A percentile compares a stretch with the other conserved stretches of the same genome.
These are phyloP conservation scores for Amanita brunnescens DNA, from an alignment of 768 basidiomycete genomes.

Conservation along the genomic window DNA sequence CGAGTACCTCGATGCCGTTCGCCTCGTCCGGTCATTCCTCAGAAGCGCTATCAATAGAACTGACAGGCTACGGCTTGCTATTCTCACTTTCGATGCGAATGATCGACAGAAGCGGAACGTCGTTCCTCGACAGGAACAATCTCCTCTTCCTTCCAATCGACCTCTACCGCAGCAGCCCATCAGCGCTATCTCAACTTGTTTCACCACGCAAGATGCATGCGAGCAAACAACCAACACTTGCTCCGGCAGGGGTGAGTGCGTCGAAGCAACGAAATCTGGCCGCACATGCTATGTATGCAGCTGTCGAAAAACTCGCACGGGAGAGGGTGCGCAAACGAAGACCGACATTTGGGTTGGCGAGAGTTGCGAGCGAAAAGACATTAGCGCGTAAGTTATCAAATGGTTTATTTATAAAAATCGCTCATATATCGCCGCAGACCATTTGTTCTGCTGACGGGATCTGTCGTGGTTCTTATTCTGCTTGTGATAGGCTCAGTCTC, in stretches of 20 bases:
- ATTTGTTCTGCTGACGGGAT: constrained; percentile 68
- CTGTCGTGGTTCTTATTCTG: constrained; percentile 53
- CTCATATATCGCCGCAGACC: constrained; percentile 33
- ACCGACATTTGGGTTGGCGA: constrained; percentile 67
- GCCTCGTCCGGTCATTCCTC: constrained; percentile 41
- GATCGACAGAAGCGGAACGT: constrained; percentile 28
- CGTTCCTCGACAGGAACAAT: constrained; percentile 33
- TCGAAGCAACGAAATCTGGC: constrained; percentile 50
- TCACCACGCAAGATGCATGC: constrained; percentile 44
- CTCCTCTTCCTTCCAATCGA: constrained; percentile 34
- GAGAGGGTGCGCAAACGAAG: constrained; percentile 41
- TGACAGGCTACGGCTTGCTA: constrained; percentile 35
- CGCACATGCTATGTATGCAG: constrained; percentile 46
- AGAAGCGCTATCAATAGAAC: constrained; percentile 28
- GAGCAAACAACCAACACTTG: constrained; percentile 54
- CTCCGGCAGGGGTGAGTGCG: constrained; percentile 64
- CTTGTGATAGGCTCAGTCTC: constrained; percentile 60
- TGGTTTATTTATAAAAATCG: neutral
- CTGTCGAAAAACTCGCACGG: constrained; percentile 41
- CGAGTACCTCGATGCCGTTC: constrained; percentile 40
- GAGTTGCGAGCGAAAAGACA: constrained; percentile 69
- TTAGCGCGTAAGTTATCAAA: constrained; percentile 54
- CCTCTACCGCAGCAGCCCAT: constrained; percentile 45
- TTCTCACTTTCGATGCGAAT: constrained; percentile 40
- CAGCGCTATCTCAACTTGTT: constrained; percentile 56